phyloP scores from a whole-genome alignment of 345 rosid genomes.

The Ceriops decandra region DNA sequence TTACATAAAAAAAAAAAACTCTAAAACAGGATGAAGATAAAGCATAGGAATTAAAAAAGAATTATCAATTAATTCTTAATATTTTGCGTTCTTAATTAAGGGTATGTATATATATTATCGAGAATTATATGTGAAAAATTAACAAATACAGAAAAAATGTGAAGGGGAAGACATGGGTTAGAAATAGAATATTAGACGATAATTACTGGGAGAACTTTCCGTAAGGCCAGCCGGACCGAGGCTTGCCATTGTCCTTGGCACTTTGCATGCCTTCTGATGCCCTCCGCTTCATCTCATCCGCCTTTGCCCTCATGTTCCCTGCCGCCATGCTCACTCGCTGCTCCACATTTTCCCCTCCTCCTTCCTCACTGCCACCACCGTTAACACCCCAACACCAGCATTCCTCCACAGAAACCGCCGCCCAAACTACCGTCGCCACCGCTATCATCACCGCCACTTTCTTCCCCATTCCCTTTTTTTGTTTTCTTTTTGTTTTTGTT shows the following conservation, averaged over 20 bases:
- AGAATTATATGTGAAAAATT: background rate
- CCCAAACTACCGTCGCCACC: constrained; percentile 17
- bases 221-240: constrained; percentile 38
- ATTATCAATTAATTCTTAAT: no score
- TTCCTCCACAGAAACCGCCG: constrained; percentile 13
- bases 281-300: constrained; percentile 17
- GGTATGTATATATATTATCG: no score
- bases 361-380: background rate
- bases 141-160: background rate
- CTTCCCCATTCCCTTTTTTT: constrained; percentile 25
- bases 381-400: constrained; percentile 19
- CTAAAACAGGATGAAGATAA: no score
- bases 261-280: constrained; percentile 26
- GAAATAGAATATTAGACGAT: no score
- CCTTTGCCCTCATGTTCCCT: constrained; percentile 10
- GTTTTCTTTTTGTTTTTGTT: background rate
- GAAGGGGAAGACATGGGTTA: background rate
- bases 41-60: no score
- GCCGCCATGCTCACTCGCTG: constrained; percentile 20
- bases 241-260: constrained; percentile 21
- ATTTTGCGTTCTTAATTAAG: no score
- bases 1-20: no score
- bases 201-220: constrained; percentile 33
- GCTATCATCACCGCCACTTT: constrained; percentile 8
- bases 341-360: constrained; percentile 1